These are phyloP conservation scores for Bondarzewia mesenterica DNA, from an alignment of 1,284 basidiomycete genomes.

Conservation along the genomic window DNA sequence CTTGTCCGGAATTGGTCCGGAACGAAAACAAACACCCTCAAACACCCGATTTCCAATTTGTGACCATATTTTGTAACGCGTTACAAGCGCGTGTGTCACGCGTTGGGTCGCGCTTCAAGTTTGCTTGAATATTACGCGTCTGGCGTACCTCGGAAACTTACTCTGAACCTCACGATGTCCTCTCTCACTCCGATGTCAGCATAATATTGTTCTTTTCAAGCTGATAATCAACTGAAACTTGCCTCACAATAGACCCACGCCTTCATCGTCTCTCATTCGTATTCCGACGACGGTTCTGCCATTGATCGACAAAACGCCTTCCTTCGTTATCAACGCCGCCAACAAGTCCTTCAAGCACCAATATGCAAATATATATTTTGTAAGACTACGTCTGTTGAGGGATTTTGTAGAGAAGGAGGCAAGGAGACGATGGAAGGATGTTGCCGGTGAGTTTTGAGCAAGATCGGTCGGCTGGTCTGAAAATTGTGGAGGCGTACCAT, in stretches of 20 bases:
- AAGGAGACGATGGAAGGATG: conserved; percentile 52
- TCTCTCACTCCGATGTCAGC: background rate
- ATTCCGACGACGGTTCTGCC: conserved; percentile 26
- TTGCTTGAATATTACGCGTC: background rate
- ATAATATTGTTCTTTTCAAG: background rate
- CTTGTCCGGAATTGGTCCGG: no score
- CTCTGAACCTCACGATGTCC: background rate
- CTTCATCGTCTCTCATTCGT: conserved; percentile 15
- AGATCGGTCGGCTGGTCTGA: background rate
- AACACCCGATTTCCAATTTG: no score
- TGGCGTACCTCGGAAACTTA: background rate
- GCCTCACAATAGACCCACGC: conserved; percentile 9
- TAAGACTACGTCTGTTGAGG: conserved; percentile 62
- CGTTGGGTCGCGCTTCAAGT: background rate
- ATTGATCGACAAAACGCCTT: conserved; percentile 32
- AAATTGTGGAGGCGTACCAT: background rate
- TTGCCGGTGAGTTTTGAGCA: conserved; percentile 41
- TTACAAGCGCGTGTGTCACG: background rate
- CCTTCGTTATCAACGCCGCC: conserved; percentile 45
- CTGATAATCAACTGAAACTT: background rate
- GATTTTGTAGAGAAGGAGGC: conserved; percentile 60
- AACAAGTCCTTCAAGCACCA: conserved; percentile 78
- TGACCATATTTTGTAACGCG: no score
- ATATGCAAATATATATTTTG: conserved; percentile 91
- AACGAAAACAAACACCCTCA: no score